Evolutionary conservation across 2,329 filamentous ascomycete genomes (phyloP).

Genomic region (Trichoderma simmonsii): DNA sequence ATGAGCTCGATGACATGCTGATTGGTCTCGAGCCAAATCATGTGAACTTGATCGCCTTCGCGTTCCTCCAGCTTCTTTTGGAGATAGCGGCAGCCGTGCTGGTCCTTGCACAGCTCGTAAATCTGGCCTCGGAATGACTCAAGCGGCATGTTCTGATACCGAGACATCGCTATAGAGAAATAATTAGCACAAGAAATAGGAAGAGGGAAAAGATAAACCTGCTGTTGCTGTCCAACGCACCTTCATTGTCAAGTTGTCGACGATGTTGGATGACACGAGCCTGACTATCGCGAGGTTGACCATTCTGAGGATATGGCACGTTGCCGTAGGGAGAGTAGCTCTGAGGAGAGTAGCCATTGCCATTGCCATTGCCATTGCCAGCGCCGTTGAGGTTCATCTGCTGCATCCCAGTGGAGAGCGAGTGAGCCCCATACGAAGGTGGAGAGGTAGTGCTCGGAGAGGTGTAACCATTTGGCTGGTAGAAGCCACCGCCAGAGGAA

Average conservation of each 20-base stretch:
- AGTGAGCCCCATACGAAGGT: constrained; percentile 34
- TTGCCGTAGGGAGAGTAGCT: constrained; percentile 57
- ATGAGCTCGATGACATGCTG: constrained; percentile 94
- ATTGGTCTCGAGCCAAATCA: constrained; percentile 93
- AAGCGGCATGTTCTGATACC: constrained; percentile 78
- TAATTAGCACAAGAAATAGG: neutral
- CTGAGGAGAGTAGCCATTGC: constrained; percentile 51
- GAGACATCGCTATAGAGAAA: constrained; percentile 58
- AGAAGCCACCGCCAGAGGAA: constrained; percentile 33
- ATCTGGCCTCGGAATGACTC: constrained; percentile 80
- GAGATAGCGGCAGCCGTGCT: constrained; percentile 93
- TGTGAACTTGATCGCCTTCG: constrained; percentile 75
- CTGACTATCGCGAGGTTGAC: constrained; percentile 65
- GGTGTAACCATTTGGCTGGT: constrained; percentile 30
- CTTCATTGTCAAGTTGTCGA: constrained; percentile 70
- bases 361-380: constrained; percentile 37
- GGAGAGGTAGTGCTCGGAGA: constrained; percentile 26
- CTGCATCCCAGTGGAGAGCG: constrained; percentile 67
- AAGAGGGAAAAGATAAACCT: neutral
- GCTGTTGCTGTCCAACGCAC: constrained; percentile 39
- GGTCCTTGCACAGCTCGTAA: constrained; percentile 91
- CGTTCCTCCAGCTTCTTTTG: constrained; percentile 97
- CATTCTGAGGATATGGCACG: constrained; percentile 47
- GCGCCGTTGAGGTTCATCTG: constrained; percentile 56
- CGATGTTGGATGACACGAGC: constrained; percentile 72